These are phyloP conservation scores for Peniophora sp. DNA, from an alignment of 1,284 basidiomycete genomes.

Conservation along the genomic window DNA sequence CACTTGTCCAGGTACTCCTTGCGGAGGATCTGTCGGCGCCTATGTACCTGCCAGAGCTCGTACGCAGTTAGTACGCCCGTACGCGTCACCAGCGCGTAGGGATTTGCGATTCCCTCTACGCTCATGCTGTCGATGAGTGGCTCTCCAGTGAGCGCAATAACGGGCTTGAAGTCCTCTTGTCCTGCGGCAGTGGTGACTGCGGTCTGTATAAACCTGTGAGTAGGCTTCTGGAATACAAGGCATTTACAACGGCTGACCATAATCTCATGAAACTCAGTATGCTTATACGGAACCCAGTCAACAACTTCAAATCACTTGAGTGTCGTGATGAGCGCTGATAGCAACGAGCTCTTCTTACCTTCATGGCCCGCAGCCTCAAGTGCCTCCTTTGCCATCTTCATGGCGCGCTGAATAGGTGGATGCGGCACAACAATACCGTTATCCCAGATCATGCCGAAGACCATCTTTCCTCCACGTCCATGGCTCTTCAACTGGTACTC, in stretches of 20 bases:
- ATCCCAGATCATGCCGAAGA: conserved; percentile 59
- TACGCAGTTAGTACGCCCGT: conserved; percentile 15
- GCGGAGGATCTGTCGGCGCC: conserved; percentile 26
- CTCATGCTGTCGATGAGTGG: conserved; percentile 25
- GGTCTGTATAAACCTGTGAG: conserved; percentile 10
- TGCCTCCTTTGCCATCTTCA: conserved; percentile 50
- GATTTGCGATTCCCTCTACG: conserved; percentile 2
- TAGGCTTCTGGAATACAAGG: not conserved
- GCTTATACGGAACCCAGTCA: conserved; percentile 43
- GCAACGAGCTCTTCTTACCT: no score
- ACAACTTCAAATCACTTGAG: conserved; percentile 26
- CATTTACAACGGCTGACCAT: conserved; percentile 25
- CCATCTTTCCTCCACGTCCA: conserved; percentile 45
- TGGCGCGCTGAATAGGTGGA: conserved; percentile 61
- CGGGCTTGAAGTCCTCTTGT: conserved; percentile 19
- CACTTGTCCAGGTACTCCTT: conserved; percentile 39
- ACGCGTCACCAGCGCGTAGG: not conserved
- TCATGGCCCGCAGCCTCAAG: conserved; percentile 62
- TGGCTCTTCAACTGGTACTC: conserved; percentile 54
- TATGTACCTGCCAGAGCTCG: conserved; percentile 38
- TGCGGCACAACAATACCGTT: conserved; percentile 59
- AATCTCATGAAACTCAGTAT: conserved; percentile 40
- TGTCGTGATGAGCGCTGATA: no score
- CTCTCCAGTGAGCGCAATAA: conserved; percentile 20
- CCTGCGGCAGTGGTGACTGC: conserved; percentile 25